Conservation (phyloP, 352 stramenopile genomes). For the Halophytophthora batemanensis region DNA sequence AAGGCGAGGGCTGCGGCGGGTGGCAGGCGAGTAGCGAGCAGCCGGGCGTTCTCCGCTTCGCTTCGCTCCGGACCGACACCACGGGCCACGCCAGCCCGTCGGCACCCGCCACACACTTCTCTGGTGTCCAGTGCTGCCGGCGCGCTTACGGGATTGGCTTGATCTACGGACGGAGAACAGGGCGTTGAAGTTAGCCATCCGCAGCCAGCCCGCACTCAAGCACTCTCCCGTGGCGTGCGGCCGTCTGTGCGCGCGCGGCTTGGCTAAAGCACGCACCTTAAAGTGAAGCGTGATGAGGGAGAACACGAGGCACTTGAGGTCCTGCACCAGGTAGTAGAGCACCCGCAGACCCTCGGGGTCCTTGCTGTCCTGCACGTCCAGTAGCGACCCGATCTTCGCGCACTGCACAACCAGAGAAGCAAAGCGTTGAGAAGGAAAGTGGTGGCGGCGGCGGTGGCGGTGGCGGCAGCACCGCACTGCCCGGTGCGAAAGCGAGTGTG, state of each 20-base stretch:
- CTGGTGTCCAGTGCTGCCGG: no score
- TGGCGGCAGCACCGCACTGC: not conserved
- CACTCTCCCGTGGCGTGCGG: no score
- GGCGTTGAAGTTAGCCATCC: conserved; percentile 14
- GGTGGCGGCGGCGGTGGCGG: not conserved
- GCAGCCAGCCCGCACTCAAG: not conserved
- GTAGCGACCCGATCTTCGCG: conserved; percentile 94
- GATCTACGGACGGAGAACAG: conserved; percentile 55
- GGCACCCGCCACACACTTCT: no score
- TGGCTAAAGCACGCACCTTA: conserved; percentile 59
- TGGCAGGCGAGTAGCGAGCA: no score
- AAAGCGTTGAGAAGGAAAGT: not conserved
- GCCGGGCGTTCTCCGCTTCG: no score
- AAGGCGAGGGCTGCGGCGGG: no score
- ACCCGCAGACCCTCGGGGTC: conserved; percentile 93
- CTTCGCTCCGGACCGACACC: no score
- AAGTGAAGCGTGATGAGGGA: conserved; percentile 97
- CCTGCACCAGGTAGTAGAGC: conserved; percentile 97
- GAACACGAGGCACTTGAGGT: conserved; percentile 96
- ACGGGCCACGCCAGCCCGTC: no score
- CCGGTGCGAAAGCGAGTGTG: no score
- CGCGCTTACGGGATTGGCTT: conserved; percentile 88
- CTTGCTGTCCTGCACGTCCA: conserved; percentile 94
- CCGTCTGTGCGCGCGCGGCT: no score
- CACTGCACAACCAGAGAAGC: no score